These are phyloP conservation scores for Pythium oligandrum DNA, from an alignment of 352 stramenopile species.

Conservation along the genomic window DNA sequence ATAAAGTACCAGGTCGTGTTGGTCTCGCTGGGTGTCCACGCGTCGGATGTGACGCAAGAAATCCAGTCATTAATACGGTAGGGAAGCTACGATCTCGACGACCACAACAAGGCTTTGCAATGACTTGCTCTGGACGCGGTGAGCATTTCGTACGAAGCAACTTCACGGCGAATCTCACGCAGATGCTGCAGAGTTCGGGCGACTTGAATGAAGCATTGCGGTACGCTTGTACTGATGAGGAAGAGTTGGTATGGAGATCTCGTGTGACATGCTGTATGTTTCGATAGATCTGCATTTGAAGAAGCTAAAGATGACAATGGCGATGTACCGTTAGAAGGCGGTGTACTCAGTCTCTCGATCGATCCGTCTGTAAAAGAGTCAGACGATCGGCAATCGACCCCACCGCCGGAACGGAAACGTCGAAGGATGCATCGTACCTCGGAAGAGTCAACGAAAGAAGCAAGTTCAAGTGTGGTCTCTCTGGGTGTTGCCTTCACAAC, in stretches of 20 bases:
- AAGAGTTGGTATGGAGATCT: not conserved
- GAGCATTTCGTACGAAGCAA: conserved; percentile 62
- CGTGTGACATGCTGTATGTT: not conserved
- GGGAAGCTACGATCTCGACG: not conserved
- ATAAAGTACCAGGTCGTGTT: conserved; percentile 59
- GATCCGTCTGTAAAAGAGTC: not conserved
- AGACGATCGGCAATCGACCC: not conserved
- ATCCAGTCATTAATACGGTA: conserved; percentile 20
- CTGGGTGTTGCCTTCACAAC: conserved; percentile 60
- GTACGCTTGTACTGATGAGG: conserved; percentile 2
- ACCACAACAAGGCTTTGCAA: conserved; percentile 32
- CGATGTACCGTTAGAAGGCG: conserved; percentile 45
- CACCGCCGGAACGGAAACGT: conserved; percentile 1
- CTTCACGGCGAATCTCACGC: conserved; percentile 29
- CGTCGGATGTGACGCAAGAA: conserved; percentile 48
- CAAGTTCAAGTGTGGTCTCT: not conserved
- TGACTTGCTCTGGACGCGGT: conserved; percentile 57
- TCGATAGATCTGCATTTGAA: conserved; percentile 14
- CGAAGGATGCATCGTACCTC: not conserved
- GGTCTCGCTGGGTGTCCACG: conserved; percentile 62
- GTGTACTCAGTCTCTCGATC: conserved; percentile 30
- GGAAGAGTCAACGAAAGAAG: too few relatives aligned
- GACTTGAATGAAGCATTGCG: conserved; percentile 25
- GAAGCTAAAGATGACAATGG: conserved; percentile 27
- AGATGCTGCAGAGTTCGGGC: conserved; percentile 19